Conservation (phyloP, 2,329 filamentous ascomycete genomes). For the Verticillium alfalfae region DNA sequence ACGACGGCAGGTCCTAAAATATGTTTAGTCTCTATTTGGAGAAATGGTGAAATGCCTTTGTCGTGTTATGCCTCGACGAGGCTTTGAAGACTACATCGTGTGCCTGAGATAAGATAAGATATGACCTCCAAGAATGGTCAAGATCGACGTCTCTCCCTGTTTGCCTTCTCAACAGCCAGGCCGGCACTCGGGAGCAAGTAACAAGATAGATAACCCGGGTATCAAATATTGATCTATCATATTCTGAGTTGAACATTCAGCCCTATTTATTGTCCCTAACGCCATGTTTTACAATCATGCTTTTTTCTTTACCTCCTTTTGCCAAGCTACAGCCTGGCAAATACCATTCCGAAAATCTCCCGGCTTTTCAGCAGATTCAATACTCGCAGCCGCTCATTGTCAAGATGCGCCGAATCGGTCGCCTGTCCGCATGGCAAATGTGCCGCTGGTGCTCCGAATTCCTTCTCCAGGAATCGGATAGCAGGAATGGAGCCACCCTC, state of each 20-base stretch:
- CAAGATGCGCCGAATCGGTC: conserved; percentile 87
- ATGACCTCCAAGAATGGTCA: neutral
- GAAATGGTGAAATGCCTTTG: too few relatives aligned
- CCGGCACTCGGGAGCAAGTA: neutral
- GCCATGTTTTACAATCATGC: neutral
- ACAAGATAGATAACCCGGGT: neutral
- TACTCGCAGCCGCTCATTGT: conserved; percentile 88
- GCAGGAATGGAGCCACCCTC: conserved; percentile 94
- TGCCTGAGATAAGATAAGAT: neutral
- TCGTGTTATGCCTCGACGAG: too few relatives aligned
- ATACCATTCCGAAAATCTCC: conserved; percentile 86
- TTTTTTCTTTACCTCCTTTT: neutral
- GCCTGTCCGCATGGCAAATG: conserved; percentile 93
- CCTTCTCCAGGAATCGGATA: conserved; percentile 90
- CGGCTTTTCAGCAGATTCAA: conserved; percentile 85
- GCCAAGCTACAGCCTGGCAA: conserved; percentile 53
- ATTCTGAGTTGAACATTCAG: neutral
- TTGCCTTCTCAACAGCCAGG: neutral
- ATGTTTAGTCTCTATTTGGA: neutral
- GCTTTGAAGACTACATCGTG: neutral
- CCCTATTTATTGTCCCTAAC: neutral
- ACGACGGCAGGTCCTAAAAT: neutral
- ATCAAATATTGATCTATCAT: conserved; percentile 1
- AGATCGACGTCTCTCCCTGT: neutral
- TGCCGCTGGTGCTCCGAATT: conserved; percentile 84